These are phyloP conservation scores for Claviceps quebecensis DNA, from an alignment of 2,329 filamentous ascomycete species.

Conservation along the genomic window DNA sequence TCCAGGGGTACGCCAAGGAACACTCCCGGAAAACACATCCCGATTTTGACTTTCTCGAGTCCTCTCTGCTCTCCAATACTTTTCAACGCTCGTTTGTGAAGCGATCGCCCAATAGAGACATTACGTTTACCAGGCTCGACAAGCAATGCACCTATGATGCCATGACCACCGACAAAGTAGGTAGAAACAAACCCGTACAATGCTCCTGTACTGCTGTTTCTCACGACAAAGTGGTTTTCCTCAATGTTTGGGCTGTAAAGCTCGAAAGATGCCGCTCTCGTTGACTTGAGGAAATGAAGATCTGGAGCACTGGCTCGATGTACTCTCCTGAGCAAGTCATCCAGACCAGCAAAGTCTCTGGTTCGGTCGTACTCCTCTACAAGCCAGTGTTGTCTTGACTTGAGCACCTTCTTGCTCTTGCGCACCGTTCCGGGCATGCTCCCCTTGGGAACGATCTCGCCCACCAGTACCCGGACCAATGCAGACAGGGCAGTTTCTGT, in stretches of 20 bases:
- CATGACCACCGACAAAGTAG: constrained; percentile 60
- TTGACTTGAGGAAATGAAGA: constrained; percentile 54
- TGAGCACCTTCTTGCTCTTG: constrained; percentile 74
- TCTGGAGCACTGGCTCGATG: constrained; percentile 53
- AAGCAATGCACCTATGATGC: constrained; percentile 73
- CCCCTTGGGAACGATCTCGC: constrained; percentile 49
- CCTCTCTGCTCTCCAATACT: constrained; percentile 55
- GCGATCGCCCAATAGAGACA: constrained; percentile 76
- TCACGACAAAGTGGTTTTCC: constrained; percentile 80
- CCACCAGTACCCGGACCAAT: constrained; percentile 70
- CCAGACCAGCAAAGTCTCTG: constrained; percentile 58
- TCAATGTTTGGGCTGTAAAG: constrained; percentile 56
- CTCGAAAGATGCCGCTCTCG: constrained; percentile 62
- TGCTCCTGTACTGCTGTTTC: constrained; percentile 83
- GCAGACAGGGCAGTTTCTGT: constrained; percentile 83
- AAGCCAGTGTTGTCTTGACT: constrained; percentile 89
- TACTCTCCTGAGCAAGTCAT: constrained; percentile 59
- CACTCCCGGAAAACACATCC: constrained; percentile 67
- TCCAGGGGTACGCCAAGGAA: constrained; percentile 67
- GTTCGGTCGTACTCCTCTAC: constrained; percentile 78
- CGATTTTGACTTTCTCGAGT: constrained; percentile 69
- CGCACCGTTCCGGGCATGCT: constrained; percentile 61
- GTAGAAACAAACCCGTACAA: constrained; percentile 88
- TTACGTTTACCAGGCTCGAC: constrained; percentile 79
- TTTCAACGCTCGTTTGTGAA: constrained; percentile 74